Evolutionary conservation across 441 rosid genomes (phyloP).

Genomic region (Arabidopsis lyrata): DNA sequence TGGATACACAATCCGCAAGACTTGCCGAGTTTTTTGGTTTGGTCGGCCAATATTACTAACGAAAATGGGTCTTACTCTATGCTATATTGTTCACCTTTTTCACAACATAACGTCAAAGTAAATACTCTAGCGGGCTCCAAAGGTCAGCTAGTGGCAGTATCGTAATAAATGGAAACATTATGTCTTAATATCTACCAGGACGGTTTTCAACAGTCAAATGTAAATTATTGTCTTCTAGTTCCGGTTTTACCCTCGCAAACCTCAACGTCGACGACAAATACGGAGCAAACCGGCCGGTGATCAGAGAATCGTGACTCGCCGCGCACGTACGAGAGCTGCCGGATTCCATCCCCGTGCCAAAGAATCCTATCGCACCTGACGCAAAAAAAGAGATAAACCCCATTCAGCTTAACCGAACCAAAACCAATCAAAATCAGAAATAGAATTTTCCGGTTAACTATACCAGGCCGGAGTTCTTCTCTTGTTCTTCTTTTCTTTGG

Average conservation of each 20-base stretch:
- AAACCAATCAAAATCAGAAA: slow-evolving; percentile 9
- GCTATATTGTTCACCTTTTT: slow-evolving; percentile 8
- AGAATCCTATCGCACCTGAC: slow-evolving; percentile 80
- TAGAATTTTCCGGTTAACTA: slow-evolving; percentile 9
- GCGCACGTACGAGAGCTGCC: slow-evolving; percentile 54
- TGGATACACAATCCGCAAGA: slow-evolving; percentile 34
- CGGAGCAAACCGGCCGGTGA: slow-evolving; percentile 69
- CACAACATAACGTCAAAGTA: slow-evolving; percentile 19
- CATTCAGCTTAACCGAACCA: slow-evolving; percentile 14
- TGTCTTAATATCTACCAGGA: slow-evolving; percentile 5
- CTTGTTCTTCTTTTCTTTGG: slow-evolving; percentile 62
- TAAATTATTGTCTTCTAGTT: slow-evolving; percentile 37
- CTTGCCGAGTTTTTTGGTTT: slow-evolving; percentile 38
- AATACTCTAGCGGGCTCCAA: slow-evolving; percentile 2
- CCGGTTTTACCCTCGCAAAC: slow-evolving; percentile 48
- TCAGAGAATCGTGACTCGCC: slow-evolving; percentile 67
- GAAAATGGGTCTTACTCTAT: not conserved
- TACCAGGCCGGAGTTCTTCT: slow-evolving; percentile 87
- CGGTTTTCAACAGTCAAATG: slow-evolving; percentile 19
- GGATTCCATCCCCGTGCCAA: slow-evolving; percentile 67
- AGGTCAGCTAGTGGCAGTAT: slow-evolving; percentile 9
- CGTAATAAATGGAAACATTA: slow-evolving; percentile 3
- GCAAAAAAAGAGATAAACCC: not conserved
- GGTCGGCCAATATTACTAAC: slow-evolving; percentile 36
- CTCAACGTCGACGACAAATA: slow-evolving; percentile 54